Evolutionary conservation across 1,284 basidiomycete genomes (phyloP), one percentile per base, ranked within the genome.

Genomic region (Cutaneotrichosporon curvatum): DNA sequence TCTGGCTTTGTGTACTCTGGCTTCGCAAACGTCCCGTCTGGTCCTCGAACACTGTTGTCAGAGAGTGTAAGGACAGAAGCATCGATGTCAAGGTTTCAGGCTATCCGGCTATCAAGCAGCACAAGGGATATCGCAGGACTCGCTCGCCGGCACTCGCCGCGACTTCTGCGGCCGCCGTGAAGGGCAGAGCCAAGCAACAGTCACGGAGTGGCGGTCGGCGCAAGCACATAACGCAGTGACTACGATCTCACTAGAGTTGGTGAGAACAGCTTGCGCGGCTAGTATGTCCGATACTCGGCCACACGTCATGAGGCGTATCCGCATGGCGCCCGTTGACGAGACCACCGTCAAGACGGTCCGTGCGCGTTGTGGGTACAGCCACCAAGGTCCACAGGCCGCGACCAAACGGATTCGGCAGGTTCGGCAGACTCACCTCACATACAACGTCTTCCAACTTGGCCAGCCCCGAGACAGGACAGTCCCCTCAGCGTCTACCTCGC

Each of bases 361-460:
- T n/a, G n/a, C n/a, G n/a, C n/a, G n/a, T n/a, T n/a, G n/a, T n/a
- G n/a, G n/a, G n/a, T n/a, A n/a, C n/a, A n/a, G n/a, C n/a, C n/a
- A n/a, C n/a, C n/a, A n/a, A n/a, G n/a, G n/a, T n/a, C 37, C 5
- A 38, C 14, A 14, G 8, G 15, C n/a, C 14, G 5, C 2, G 23
- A 15, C 22, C 19, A 20, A n/a, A 6, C 21, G 18, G 11, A 19
- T 20, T 25, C 12, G 41, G 16, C 41, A 8, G 14, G 30, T 14
- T 30, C 12, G 5, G 19, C 16, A 12, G 10, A 58, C 63, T 45
- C 38, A 68, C 67, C 61, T 62, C 8, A 70, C 50, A 49, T 55
- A 67, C 12, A 67, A 33, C 37, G 41, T 58, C 56, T 67, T 65
- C 65, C 63, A 70, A 45, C 61, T 55, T 10, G 36, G 39, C 67